Evolutionary conservation across 164 flowering plant genomes (phyloP).

Genomic region (Magnolia officinalis): DNA sequence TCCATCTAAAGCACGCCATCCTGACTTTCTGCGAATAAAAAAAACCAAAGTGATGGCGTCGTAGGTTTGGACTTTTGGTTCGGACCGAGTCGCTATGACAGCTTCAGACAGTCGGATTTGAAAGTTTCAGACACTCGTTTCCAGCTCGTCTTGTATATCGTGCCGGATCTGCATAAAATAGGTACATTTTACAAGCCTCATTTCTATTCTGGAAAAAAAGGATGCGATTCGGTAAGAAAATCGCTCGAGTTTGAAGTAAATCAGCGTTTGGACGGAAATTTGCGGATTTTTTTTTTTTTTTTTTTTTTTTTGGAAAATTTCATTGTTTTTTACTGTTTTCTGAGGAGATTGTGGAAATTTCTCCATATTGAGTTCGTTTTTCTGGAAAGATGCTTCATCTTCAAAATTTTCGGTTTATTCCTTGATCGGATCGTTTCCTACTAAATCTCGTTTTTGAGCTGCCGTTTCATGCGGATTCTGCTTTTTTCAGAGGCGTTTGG

Average conservation of each 20-base stretch:
- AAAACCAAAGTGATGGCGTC: neutral
- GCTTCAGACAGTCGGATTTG: slow-evolving; percentile 9
- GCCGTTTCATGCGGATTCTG: neutral
- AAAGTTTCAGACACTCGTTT: neutral
- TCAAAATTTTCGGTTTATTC: neutral
- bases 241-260: neutral
- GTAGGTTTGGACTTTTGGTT: slow-evolving; percentile 2
- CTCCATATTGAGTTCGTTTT: neutral
- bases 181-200: neutral
- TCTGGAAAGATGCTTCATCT: neutral
- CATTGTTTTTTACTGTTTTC: neutral
- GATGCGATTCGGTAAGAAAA: neutral
- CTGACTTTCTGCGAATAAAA: neutral
- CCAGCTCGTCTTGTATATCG: neutral
- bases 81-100: slow-evolving; percentile 8
- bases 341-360: neutral
- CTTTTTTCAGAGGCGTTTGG: neutral
- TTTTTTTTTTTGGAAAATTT: neutral
- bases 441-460: neutral
- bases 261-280: neutral
- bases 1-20: neutral
- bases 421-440: neutral
- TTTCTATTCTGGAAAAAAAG: neutral
- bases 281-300: neutral
- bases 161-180: neutral